phyloP scores from a whole-genome alignment of 176 grass and related monocot species.

The Olyra latifolia region DNA sequence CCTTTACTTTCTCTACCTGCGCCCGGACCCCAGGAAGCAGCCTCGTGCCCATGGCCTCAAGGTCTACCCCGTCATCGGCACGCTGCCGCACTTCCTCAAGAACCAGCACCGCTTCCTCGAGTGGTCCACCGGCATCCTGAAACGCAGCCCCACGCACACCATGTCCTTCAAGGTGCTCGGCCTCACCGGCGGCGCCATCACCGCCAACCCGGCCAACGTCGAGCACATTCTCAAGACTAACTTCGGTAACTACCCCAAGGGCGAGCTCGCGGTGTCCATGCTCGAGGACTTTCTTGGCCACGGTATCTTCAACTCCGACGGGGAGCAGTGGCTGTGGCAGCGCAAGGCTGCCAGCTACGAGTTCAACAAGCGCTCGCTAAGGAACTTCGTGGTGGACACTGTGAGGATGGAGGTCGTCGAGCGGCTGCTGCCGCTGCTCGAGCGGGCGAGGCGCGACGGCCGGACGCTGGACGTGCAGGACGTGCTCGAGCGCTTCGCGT shows the following conservation, averaged over 20 bases:
- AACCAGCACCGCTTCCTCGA: constrained; percentile 61
- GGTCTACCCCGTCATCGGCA: constrained; percentile 51
- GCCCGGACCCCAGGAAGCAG: constrained; percentile 22
- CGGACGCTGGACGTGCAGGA: constrained; percentile 56
- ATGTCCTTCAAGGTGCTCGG: constrained; percentile 45
- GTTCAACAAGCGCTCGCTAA: constrained; percentile 57
- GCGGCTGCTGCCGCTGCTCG: constrained; percentile 53
- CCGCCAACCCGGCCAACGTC: constrained; percentile 54
- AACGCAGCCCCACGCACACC: constrained; percentile 48
- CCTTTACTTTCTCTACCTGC: constrained; percentile 29
- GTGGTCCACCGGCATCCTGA: constrained; percentile 45
- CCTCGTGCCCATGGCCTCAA: constrained; percentile 23
- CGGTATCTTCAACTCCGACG: constrained; percentile 78
- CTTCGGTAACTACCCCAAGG: constrained; percentile 66
- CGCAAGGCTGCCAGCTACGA: constrained; percentile 64
- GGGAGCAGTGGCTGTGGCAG: constrained; percentile 65
- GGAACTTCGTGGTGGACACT: constrained; percentile 36
- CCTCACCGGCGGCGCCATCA: constrained; percentile 42
- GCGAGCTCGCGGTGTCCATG: constrained; percentile 25
- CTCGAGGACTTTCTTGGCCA: constrained; percentile 65
- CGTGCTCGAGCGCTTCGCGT: constrained; percentile 67
- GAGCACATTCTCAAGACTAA: constrained; percentile 60
- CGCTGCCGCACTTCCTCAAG: constrained; percentile 46
- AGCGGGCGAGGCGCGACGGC: background rate
- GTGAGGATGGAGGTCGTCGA: constrained; percentile 40